Evolutionary conservation across 2,329 filamentous ascomycete genomes (phyloP), one percentile per base, ranked within the genome.

Genomic region (Aureobasidium sp.): DNA sequence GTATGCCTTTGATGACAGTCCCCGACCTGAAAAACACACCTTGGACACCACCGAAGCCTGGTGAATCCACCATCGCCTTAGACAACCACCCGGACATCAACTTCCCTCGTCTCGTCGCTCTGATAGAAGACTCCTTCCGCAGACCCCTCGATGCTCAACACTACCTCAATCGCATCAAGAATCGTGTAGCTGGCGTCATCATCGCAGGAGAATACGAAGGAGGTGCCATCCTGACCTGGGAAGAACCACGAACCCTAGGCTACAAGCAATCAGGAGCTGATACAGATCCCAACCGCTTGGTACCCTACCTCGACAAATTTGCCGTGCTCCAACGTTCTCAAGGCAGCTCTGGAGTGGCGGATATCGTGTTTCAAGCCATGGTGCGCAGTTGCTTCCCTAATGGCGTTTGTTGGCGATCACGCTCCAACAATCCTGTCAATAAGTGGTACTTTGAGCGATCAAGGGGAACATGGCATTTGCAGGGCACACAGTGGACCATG

Each of bases 401-500:
- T 2, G 94, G 94, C 0, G 89, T 97, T 1, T 95, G 92, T 70
- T 99, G 94, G 94, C 82, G 92, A 62, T 95, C 90, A 72, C 81
- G 94, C 57, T 88, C 88, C 70, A 85, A 92, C 71, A 97, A 99
- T 71, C 93, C 92, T 0, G 94, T 99, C 5, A 99, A 99, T 72
- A 97, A 97, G 73, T 99, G 94, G 94, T 99, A 99, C 74, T 97
- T 97, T 76, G 94, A 99, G 76, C 82, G 94, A 52, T 90, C 90
- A 2, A 79, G 84, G 52, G 94, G 94, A 0, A 92, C 87, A 2
- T 89, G 87, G 82, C 94, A 95, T 76, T 77, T 99, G 41, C 80
- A 83, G 0, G 85, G 84, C n/a, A 89, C 84, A 50, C 87, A 92
- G 68, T 99, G 94, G 94, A 91, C 91, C 3, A 97, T 97, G 91